Evolutionary conservation across 106 monocot species (phyloP).

Genomic region (Acanthochlamys bracteata): DNA sequence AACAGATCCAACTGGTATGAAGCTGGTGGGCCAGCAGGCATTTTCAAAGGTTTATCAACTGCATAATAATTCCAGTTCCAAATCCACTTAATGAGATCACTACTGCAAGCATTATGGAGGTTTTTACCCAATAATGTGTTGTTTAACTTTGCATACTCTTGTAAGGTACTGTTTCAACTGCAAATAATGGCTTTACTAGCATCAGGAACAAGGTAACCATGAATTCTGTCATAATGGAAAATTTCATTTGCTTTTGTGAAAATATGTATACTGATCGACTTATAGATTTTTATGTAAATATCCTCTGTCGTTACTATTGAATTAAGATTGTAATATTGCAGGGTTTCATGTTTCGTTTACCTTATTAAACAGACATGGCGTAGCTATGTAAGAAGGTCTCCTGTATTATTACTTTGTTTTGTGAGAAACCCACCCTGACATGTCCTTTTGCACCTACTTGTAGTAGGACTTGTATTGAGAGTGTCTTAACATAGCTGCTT

Average conservation of each 20-base stretch:
- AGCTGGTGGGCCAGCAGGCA: constrained; percentile 69
- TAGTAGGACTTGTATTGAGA: too few relatives aligned
- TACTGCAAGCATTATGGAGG: too few relatives aligned
- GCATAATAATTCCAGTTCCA: not conserved
- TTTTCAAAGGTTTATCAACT: constrained; percentile 72
- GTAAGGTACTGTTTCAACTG: constrained; percentile 81
- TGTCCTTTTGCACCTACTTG: too few relatives aligned
- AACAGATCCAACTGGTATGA: constrained; percentile 67
- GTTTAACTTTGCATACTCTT: not conserved
- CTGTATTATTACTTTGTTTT: too few relatives aligned
- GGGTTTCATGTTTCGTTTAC: too few relatives aligned
- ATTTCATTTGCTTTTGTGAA: not conserved
- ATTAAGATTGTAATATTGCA: too few relatives aligned
- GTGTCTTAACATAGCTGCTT: too few relatives aligned
- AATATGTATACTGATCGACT: not conserved
- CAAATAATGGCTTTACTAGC: constrained; percentile 93
- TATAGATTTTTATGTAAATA: too few relatives aligned
- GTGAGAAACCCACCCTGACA: too few relatives aligned
- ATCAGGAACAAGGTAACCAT: constrained; percentile 82
- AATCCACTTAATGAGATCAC: not conserved
- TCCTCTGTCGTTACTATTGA: too few relatives aligned
- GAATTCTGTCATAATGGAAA: not conserved
- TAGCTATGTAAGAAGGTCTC: too few relatives aligned
- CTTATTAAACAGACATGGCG: too few relatives aligned
- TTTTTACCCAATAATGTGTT: not conserved